Evolutionary conservation across 2,329 filamentous ascomycete species (phyloP).

Genomic region (Aspergillus sp.): DNA sequence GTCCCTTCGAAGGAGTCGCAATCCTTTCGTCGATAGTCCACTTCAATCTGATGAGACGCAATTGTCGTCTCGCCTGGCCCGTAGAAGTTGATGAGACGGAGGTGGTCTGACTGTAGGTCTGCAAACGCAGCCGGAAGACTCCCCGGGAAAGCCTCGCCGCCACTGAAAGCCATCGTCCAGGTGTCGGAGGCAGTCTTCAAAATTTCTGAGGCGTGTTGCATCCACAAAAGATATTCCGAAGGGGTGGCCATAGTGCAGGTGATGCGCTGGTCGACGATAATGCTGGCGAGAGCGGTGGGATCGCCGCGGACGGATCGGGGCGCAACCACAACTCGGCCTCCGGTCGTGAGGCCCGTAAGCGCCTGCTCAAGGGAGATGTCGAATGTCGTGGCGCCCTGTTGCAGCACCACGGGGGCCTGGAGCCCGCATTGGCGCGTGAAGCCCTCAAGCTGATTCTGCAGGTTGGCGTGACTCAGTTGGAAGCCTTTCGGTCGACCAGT

Average conservation of each 20-base stretch:
- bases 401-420: slow-evolving; percentile 8
- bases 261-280: slow-evolving; percentile 14
- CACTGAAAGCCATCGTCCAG: slow-evolving; percentile 10
- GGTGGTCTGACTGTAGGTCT: slow-evolving; percentile 10
- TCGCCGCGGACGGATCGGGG: slow-evolving; percentile 16
- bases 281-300: slow-evolving; percentile 15
- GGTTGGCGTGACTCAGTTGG: slow-evolving; percentile 23
- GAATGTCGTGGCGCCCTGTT: slow-evolving; percentile 19
- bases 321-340: slow-evolving; percentile 18
- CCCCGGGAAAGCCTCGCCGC: slow-evolving; percentile 19
- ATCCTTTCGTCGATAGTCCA: not conserved
- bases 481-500: slow-evolving; percentile 45
- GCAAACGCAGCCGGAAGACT: slow-evolving; percentile 6
- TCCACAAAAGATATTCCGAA: not conserved
- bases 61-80: slow-evolving; percentile 25
- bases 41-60: slow-evolving; percentile 3
- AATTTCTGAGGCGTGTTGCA: not conserved
- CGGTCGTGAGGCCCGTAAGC: slow-evolving; percentile 16
- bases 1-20: not conserved
- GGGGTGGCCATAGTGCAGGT: not conserved
- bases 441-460: slow-evolving; percentile 25
- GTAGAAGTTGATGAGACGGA: slow-evolving; percentile 13
- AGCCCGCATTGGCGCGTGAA: slow-evolving; percentile 7
- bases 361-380: slow-evolving; percentile 20
- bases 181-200: not conserved